phyloP scores from a whole-genome alignment of 805 yeast genomes.

The Hemisphaericaspora nanyangensis region DNA sequence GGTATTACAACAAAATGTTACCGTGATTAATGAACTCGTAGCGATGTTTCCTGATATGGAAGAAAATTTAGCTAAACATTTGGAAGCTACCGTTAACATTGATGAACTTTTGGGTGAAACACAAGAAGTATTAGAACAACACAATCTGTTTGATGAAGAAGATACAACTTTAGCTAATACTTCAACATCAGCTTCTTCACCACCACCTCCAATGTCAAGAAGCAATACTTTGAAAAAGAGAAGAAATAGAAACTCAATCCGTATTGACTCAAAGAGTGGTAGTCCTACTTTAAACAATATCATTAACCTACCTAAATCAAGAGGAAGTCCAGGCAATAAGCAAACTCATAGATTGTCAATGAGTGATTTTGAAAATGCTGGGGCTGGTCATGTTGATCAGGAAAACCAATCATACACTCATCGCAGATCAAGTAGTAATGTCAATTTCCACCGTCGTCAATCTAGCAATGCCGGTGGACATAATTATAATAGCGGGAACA shows the following conservation, averaged over 20 bases:
- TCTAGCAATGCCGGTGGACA: conserved; percentile 4
- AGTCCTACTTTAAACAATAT: conserved; percentile 7
- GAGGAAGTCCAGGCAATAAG: neutral
- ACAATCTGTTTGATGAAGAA: conserved; percentile 31
- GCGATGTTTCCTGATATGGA: conserved; percentile 34
- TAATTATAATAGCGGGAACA: conserved; percentile 4
- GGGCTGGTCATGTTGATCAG: neutral
- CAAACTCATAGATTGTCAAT: neutral
- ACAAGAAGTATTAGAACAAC: conserved; percentile 20
- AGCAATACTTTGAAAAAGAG: conserved; percentile 20
- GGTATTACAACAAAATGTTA: conserved; percentile 45
- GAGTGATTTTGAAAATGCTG: neutral
- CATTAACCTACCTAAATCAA: conserved; percentile 5
- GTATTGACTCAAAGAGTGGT: conserved; percentile 16
- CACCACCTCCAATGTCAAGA: neutral
- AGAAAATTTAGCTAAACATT: conserved; percentile 24
- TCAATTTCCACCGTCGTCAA: conserved; percentile 1
- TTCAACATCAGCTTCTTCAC: neutral
- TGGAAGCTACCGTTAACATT: conserved; percentile 27
- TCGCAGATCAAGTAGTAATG: neutral
- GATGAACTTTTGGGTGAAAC: conserved; percentile 32
- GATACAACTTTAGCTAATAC: conserved; percentile 18
- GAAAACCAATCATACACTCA: neutral
- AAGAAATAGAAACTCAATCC: conserved; percentile 31
- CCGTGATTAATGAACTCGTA: conserved; percentile 36